Percentiles rank a stretch among this genome's conserved stretches.
phyloP scores from a whole-genome alignment of 192 early-diverging fungal genomes.

The Backusella sp. region DNA sequence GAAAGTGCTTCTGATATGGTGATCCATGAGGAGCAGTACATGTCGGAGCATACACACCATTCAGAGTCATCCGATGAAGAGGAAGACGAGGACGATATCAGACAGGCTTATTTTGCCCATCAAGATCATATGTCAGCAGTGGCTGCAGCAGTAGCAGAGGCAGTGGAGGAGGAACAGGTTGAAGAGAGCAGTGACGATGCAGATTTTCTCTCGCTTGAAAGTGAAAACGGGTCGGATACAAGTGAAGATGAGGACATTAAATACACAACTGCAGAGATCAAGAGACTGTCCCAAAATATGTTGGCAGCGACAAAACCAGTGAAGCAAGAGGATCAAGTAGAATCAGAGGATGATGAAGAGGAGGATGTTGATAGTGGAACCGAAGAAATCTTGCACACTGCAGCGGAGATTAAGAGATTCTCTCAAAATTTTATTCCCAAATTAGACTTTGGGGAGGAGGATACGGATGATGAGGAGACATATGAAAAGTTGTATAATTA shows the following conservation, averaged over 20 bases:
- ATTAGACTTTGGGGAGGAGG: not conserved
- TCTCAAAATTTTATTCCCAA: not conserved
- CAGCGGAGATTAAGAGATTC: not conserved
- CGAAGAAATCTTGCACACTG: not conserved
- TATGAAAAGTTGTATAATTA: not conserved
- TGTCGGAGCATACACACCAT: not conserved
- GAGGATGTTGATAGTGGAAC: not conserved
- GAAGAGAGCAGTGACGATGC: not conserved
- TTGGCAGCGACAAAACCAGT: not conserved
- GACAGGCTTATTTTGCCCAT: not conserved
- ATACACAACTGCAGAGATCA: not conserved
- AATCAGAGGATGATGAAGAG: not conserved
- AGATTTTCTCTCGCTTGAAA: not conserved
- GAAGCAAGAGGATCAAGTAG: not conserved
- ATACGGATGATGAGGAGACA: not conserved
- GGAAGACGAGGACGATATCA: not conserved
- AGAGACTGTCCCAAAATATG: not conserved
- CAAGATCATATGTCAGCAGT: not conserved
- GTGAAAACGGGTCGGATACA: not conserved
- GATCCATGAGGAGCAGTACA: not conserved
- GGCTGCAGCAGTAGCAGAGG: not conserved
- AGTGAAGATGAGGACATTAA: conserved; percentile 3
- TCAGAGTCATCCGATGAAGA: not conserved
- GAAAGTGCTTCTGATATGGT: not conserved
- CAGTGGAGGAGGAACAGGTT: not conserved